Evolutionary conservation across 192 early-diverging fungal genomes (phyloP), one percentile per base, ranked within the genome.

Genomic region (Jimgerdemannia flammicorona): DNA sequence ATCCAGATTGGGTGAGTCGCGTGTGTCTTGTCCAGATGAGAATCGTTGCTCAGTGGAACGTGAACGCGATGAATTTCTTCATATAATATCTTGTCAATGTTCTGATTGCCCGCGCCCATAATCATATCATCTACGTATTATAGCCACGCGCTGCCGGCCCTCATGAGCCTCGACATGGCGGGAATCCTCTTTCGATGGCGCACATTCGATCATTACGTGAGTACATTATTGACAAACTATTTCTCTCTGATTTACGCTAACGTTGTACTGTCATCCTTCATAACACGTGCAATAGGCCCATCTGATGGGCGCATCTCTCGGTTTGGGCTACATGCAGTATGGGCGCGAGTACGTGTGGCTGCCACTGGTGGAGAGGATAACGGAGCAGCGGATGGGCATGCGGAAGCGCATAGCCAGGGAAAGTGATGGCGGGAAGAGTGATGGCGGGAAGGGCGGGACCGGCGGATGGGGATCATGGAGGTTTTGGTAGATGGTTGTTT

Each of bases 171-270:
- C 40, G 95, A 97, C 76, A 64, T 95, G 39, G 82, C 82, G 17
- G 95, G 95, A 7, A 87, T 94, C 4, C 43, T 95, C 14, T 79
- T 85, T 4, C 83, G 89, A 68, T 96, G 94, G 95, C 80, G 73
- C 40, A 80, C 86, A 64, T 91, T 96, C 75, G 91, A 93, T 77
- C 95, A 97, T 72, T 84, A 85, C 81, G 91, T 91, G 80, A 86
- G 89, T 81, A 29, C n/a, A 17, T 44, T 42, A 20, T 44, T 40
- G 8, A 4, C 40, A 73, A 9, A 11, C 43, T n/a, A 11, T 43
- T 67, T 44, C 65, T 63, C 4, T n/a, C 59, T 29, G 14, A 17
- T 39, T 79, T 68, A 69, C 40, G 7, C 0, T 19, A 73, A 43
- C 69, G 1, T 44, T 69, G 17, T 49, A 20, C 59, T 64, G 14